A percentile compares a stretch with the other conserved stretches of the same genome.
phyloP scores from a whole-genome alignment of 257 asterid species.

The Solanum clarkiae region DNA sequence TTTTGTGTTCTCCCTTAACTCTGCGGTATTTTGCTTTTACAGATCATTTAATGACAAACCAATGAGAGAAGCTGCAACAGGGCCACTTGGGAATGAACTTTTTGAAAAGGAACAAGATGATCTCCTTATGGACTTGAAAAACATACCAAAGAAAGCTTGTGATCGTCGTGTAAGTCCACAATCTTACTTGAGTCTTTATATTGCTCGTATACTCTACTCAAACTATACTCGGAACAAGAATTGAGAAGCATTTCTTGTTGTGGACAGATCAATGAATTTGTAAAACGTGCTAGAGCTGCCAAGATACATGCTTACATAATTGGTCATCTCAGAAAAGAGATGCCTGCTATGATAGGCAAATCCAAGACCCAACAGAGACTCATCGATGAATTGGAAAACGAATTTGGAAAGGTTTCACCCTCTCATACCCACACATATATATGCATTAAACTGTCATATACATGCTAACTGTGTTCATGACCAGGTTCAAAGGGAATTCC shows the following conservation, averaged over 20 bases:
- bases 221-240: background rate
- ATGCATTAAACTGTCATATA: background rate
- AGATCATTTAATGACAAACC: constrained; percentile 94
- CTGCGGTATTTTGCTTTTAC: background rate
- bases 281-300: constrained; percentile 93
- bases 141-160: constrained; percentile 91
- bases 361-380: constrained; percentile 88
- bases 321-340: constrained; percentile 72
- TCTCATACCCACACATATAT: background rate
- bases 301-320: constrained; percentile 89
- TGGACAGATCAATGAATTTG: constrained; percentile 84
- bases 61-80: constrained; percentile 50
- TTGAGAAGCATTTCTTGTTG: background rate
- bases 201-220: background rate
- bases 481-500: constrained; percentile 78
- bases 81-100: constrained; percentile 80
- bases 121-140: constrained; percentile 63
- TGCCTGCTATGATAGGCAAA: constrained; percentile 99
- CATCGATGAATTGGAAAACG: constrained; percentile 58
- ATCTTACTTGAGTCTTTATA: background rate
- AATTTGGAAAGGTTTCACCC: constrained; percentile 59
- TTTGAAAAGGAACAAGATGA: constrained; percentile 90
- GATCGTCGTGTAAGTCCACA: constrained; percentile 69
- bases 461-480: background rate
- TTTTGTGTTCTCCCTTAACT: background rate